Percentiles rank a stretch among this genome's conserved stretches.
Evolutionary conservation across 768 basidiomycete genomes (phyloP).

Genomic region (Cantharellus cinnabarinus): DNA sequence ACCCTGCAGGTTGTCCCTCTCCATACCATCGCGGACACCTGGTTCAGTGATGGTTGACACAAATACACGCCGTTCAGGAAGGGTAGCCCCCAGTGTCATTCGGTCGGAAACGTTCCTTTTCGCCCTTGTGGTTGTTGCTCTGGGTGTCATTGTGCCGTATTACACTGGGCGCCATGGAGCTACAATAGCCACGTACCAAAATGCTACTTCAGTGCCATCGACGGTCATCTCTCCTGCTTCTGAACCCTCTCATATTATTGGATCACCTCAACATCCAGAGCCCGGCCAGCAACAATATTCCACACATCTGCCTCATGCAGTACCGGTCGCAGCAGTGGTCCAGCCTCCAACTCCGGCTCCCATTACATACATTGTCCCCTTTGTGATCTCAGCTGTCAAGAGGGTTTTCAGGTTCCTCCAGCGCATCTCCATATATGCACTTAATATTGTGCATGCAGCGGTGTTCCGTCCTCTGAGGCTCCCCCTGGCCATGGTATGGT

Average conservation of each 20-base stretch:
- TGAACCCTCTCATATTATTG: background rate
- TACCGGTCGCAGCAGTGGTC: background rate
- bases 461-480: background rate
- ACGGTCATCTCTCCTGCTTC: background rate
- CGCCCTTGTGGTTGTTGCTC: background rate
- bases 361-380: background rate
- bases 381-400: background rate
- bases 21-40: too few relatives aligned
- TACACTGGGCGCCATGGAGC: background rate
- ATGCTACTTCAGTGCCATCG: background rate
- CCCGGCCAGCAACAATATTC: background rate
- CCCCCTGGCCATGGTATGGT: background rate
- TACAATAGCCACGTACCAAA: background rate
- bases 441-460: background rate
- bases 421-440: background rate
- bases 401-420: background rate
- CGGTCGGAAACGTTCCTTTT: background rate
- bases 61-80: too few relatives aligned
- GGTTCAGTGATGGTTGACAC: too few relatives aligned
- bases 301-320: background rate
- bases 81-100: background rate
- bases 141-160: background rate
- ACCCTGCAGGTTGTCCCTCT: too few relatives aligned
- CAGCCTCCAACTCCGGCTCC: background rate
- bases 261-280: background rate